Conservation (phyloP, 1,284 basidiomycete species). For the Moniliophthora roreri region DNA sequence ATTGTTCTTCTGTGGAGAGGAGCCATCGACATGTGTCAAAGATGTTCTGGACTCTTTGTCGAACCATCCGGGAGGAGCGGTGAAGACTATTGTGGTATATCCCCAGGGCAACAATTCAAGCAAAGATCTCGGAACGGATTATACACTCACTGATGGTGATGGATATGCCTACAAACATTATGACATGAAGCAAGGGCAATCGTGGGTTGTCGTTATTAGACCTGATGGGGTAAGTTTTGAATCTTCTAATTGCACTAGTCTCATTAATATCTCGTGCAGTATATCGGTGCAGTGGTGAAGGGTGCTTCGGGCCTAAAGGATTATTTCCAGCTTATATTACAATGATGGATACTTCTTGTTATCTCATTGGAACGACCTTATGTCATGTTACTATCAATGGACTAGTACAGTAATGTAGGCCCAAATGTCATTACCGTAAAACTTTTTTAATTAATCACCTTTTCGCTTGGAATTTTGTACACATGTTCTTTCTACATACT, state of each 20-base stretch:
- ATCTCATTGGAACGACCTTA: no score
- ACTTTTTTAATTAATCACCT: no score
- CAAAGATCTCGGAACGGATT: not conserved
- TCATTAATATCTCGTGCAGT: not conserved
- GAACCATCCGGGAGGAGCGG: not conserved
- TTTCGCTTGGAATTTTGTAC: no score
- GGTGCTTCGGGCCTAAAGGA: conserved; percentile 22
- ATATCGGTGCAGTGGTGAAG: conserved; percentile 29
- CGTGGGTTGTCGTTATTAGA: conserved; percentile 7
- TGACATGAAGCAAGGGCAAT: not conserved
- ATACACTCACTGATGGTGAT: conserved; percentile 4
- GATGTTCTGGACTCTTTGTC: not conserved
- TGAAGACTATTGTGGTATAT: not conserved
- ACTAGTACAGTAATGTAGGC: no score
- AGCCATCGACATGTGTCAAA: not conserved
- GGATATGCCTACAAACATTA: conserved; percentile 9
- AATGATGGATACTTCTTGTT: no score
- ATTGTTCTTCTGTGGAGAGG: conserved; percentile 7
- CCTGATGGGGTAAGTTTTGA: conserved; percentile 2
- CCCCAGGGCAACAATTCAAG: not conserved
- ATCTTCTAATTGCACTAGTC: not conserved
- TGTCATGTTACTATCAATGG: no score
- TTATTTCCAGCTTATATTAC: no score
- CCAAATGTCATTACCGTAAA: no score
- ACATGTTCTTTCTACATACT: no score